These are phyloP conservation scores for Buxus sempervirens DNA, from an alignment of 164 flowering plant genomes.

Conservation along the genomic window DNA sequence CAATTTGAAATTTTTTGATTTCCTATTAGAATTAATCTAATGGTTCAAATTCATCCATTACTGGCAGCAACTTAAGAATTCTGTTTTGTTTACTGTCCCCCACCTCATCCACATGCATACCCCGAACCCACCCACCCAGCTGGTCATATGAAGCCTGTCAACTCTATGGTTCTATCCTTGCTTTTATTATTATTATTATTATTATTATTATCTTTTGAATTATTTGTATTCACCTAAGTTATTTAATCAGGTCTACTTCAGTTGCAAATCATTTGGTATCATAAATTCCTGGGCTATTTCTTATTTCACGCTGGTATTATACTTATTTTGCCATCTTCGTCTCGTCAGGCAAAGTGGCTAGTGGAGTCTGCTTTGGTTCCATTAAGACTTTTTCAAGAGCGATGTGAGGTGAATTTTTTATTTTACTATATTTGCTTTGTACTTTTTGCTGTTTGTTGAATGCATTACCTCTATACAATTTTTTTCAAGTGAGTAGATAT, in stretches of 20 bases:
- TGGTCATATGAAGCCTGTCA: too few species aligned
- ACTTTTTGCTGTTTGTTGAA: neutral
- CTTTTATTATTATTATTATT: too few species aligned
- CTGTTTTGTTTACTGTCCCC: too few species aligned
- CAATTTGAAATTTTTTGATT: too few species aligned
- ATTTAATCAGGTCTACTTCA: neutral
- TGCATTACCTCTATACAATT: neutral
- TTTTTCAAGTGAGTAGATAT: neutral
- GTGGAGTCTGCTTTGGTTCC: constrained; percentile 81
- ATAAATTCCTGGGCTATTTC: neutral
- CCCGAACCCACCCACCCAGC: too few species aligned
- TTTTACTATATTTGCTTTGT: neutral
- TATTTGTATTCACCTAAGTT: neutral
- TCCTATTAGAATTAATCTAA: too few species aligned
- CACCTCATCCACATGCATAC: too few species aligned
- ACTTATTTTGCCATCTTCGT: constrained; percentile 7
- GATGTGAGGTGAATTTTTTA: constrained; percentile 66
- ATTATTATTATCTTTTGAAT: too few species aligned
- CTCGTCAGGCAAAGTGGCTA: constrained; percentile 75
- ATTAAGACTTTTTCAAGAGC: constrained; percentile 86
- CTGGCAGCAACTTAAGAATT: too few species aligned
- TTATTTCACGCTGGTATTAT: constrained; percentile 1
- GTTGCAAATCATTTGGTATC: neutral
- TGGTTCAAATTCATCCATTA: too few species aligned
- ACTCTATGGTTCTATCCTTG: too few species aligned